Conservation (phyloP, 108 stramenopile genomes). For the Cyclotella atomus region DNA sequence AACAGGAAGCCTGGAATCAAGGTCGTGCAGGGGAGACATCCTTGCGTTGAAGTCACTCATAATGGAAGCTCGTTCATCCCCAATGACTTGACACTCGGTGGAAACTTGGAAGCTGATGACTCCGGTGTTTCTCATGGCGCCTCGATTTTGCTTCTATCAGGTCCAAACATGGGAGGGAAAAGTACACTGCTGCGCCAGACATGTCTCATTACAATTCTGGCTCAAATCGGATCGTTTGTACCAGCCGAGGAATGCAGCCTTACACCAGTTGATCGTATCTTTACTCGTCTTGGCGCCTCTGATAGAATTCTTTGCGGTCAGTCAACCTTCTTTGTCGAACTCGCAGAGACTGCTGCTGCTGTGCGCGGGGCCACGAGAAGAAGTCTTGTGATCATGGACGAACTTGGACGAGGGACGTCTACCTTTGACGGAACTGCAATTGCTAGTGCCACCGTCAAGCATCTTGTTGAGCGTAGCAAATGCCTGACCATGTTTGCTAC, state of each 20-base stretch:
- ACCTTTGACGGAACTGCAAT: conserved; percentile 99
- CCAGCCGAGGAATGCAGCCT: conserved; percentile 89
- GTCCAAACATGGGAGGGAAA: conserved; percentile 99
- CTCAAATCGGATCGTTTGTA: conserved; percentile 98
- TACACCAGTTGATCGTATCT: conserved; percentile 98
- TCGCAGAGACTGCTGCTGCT: conserved; percentile 98
- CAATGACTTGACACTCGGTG: conserved; percentile 88
- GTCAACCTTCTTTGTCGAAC: conserved; percentile 99
- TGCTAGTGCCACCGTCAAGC: conserved; percentile 96
- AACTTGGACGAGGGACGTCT: conserved; percentile 95
- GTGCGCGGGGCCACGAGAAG: conserved; percentile 92
- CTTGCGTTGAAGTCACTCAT: conserved; percentile 88
- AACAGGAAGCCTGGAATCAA: conserved; percentile 62
- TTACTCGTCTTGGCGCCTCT: conserved; percentile 98
- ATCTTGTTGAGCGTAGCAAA: conserved; percentile 86
- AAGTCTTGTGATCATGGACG: conserved; percentile 98
- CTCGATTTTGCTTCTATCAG: conserved; percentile 88
- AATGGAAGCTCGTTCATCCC: conserved; percentile 91
- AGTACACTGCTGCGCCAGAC: conserved; percentile 97
- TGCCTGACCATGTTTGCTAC: conserved; percentile 98
- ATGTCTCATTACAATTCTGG: conserved; percentile 94
- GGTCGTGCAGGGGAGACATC: conserved; percentile 92
- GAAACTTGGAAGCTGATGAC: conserved; percentile 10
- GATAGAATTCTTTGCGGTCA: conserved; percentile 98
- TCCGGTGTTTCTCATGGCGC: conserved; percentile 34